A percentile compares a stretch with the other conserved stretches of the same genome.
phyloP scores from a whole-genome alignment of 441 rosid species.

The Arabidopsis lyrata region DNA sequence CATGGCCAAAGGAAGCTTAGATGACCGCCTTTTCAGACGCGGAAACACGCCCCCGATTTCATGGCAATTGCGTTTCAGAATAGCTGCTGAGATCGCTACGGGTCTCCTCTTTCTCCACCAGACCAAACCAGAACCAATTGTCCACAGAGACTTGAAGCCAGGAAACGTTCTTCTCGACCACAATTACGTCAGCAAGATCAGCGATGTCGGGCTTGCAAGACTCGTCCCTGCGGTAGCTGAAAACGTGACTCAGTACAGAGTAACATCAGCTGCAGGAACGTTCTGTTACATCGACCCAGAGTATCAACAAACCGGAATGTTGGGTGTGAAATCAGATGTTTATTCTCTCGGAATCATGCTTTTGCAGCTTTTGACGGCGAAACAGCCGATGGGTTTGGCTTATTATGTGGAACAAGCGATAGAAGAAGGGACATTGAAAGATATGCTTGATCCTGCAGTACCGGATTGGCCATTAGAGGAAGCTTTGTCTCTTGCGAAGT shows the following conservation, averaged over 20 bases:
- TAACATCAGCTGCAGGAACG: constrained; percentile 75
- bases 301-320: constrained; percentile 78
- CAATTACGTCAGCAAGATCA: constrained; percentile 69
- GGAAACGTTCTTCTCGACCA: constrained; percentile 73
- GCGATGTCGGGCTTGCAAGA: constrained; percentile 74
- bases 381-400: constrained; percentile 72
- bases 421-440: constrained; percentile 52
- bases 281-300: constrained; percentile 81
- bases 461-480: constrained; percentile 73
- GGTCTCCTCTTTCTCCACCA: constrained; percentile 72
- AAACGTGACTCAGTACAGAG: constrained; percentile 57
- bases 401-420: constrained; percentile 53
- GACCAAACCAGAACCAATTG: constrained; percentile 75
- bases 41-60: constrained; percentile 60
- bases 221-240: constrained; percentile 74
- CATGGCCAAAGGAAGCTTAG: constrained; percentile 79
- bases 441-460: constrained; percentile 63
- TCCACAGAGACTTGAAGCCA: constrained; percentile 81
- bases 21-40: constrained; percentile 60
- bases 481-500: constrained; percentile 56
- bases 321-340: constrained; percentile 75
- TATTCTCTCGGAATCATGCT: constrained; percentile 70
- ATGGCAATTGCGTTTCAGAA: constrained; percentile 73
- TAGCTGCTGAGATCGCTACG: constrained; percentile 72
- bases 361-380: constrained; percentile 68